phyloP scores from a whole-genome alignment of 2,329 filamentous ascomycete species.

The Aspergillus piperis region DNA sequence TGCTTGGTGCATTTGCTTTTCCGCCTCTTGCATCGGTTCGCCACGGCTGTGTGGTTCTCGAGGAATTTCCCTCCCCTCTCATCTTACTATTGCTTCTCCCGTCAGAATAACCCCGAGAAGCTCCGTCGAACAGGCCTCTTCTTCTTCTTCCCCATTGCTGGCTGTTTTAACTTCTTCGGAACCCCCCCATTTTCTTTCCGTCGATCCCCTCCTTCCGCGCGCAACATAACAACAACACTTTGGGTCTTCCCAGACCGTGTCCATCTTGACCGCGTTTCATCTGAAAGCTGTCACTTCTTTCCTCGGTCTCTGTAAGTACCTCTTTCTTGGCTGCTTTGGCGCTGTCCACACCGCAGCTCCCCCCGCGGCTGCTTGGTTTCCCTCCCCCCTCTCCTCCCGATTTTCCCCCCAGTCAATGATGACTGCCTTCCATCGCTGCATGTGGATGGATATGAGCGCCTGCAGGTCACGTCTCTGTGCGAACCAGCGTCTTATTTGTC shows the following conservation, averaged over 20 bases:
- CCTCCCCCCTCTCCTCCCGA: background rate
- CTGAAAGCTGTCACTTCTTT: constrained; percentile 4
- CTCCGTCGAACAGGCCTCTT: constrained; percentile 5
- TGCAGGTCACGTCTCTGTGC: background rate
- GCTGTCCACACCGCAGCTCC: constrained; percentile 5
- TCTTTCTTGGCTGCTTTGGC: constrained; percentile 1
- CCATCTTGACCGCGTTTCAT: background rate
- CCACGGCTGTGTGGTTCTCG: background rate
- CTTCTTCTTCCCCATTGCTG: background rate
- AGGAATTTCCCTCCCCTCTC: background rate
- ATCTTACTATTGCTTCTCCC: background rate
- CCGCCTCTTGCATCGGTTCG: background rate
- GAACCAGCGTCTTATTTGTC: background rate
- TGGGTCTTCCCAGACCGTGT: background rate
- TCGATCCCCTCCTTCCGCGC: background rate
- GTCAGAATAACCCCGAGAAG: constrained; percentile 9
- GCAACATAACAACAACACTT: background rate
- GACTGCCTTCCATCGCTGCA: constrained; percentile 4
- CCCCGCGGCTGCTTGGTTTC: constrained; percentile 1
- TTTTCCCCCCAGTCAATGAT: constrained; percentile 7
- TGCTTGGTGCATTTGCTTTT: background rate
- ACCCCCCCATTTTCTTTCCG: background rate
- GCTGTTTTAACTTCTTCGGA: constrained; percentile 8
- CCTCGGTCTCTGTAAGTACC: constrained; percentile 11
- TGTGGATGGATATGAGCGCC: background rate